phyloP scores from a whole-genome alignment of 2,329 filamentous ascomycete species.

The Ceratocystis ficicola region DNA sequence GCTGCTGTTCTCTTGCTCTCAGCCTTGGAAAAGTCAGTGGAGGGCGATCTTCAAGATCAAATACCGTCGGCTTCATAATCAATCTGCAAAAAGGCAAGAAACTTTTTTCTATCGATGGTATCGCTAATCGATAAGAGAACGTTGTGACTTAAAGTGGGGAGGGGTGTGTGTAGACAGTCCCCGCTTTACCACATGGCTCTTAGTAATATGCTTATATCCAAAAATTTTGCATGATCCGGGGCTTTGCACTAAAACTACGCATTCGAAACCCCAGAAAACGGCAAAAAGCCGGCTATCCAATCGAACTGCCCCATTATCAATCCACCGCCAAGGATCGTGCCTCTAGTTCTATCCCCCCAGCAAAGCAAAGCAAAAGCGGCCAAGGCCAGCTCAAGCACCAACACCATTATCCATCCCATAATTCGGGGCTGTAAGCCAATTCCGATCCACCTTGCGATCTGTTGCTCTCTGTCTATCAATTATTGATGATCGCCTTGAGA shows the following conservation, averaged over 20 bases:
- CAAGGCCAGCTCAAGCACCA: constrained; percentile 7
- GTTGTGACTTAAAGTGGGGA: background rate
- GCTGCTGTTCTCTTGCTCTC: constrained; percentile 2
- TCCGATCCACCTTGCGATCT: background rate
- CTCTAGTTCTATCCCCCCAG: background rate
- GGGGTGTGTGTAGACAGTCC: background rate
- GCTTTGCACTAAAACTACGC: constrained; percentile 8
- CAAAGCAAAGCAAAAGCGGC: constrained; percentile 1
- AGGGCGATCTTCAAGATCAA: constrained; percentile 6
- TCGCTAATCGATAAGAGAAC: constrained; percentile 19
- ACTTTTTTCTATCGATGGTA: constrained; percentile 14
- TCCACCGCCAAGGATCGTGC: constrained; percentile 14
- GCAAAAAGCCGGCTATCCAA: constrained; percentile 20
- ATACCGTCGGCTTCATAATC: background rate
- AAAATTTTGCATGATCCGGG: background rate
- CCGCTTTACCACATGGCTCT: background rate
- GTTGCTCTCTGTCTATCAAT: constrained; percentile 14
- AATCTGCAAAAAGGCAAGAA: constrained; percentile 3
- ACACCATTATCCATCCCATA: constrained; percentile 10
- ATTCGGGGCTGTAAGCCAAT: constrained; percentile 18
- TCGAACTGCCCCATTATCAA: constrained; percentile 16
- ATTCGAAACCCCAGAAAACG: constrained; percentile 10
- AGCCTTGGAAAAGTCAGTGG: background rate
- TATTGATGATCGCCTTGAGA: constrained; percentile 6
- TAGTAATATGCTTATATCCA: background rate